These are phyloP conservation scores for Globisporangium uncinulatum DNA, from an alignment of 352 stramenopile species.

Conservation along the genomic window DNA sequence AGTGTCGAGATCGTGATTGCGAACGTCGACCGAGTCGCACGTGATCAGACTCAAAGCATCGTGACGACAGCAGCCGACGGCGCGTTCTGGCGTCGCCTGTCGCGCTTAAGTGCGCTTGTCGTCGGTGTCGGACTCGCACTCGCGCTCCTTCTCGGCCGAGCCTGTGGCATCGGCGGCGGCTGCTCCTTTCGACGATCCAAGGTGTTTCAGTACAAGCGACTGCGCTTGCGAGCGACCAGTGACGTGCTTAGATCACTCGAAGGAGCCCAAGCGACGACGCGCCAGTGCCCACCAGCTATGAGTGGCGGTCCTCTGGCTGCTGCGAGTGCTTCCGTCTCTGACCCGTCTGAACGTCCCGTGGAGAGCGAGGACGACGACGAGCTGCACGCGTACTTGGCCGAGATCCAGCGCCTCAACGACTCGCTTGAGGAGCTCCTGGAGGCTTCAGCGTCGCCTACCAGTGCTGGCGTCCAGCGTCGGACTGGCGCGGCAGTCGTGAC, in stretches of 20 bases:
- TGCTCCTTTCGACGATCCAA: conserved; percentile 14
- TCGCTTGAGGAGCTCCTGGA: conserved; percentile 7
- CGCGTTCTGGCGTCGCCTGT: conserved; percentile 24
- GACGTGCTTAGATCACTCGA: not conserved
- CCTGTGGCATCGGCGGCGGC: conserved; percentile 7
- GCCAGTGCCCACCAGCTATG: too few relatives aligned
- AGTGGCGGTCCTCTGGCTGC: too few relatives aligned
- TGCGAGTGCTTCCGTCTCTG: too few relatives aligned
- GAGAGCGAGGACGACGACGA: conserved; percentile 24
- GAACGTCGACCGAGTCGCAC: not conserved
- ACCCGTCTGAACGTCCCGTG: not conserved
- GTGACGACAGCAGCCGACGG: conserved; percentile 12
- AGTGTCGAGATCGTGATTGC: conserved; percentile 7
- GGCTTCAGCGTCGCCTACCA: not conserved
- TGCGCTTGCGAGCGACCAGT: conserved; percentile 19
- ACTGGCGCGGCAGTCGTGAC: conserved; percentile 6
- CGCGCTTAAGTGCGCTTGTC: conserved; percentile 9
- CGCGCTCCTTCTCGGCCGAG: conserved; percentile 14
- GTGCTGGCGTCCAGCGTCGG: not conserved
- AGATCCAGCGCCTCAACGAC: conserved; percentile 38
- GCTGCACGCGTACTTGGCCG: conserved; percentile 32
- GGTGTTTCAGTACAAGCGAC: conserved; percentile 45
- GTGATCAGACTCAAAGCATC: not conserved
- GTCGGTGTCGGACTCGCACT: conserved; percentile 9
- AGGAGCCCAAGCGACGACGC: too few relatives aligned